These are phyloP conservation scores for Phytopythium sindhum DNA, from an alignment of 352 stramenopile species.

Conservation along the genomic window DNA sequence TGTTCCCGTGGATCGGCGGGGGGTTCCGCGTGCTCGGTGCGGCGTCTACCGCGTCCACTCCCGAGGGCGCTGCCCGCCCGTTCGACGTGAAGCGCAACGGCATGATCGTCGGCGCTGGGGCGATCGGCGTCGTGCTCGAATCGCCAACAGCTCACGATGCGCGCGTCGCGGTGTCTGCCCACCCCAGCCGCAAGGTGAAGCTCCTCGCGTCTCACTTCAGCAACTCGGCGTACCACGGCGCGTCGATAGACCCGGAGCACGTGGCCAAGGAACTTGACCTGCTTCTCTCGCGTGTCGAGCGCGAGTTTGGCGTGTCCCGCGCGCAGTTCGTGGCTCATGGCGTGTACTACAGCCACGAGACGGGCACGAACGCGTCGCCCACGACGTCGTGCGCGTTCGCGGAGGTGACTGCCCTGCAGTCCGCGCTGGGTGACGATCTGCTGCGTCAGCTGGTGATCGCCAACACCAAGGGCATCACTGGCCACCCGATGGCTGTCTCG, in stretches of 20 bases:
- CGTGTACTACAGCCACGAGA: conserved; percentile 98
- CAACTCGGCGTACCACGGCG: conserved; percentile 96
- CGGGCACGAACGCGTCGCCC: conserved; percentile 93
- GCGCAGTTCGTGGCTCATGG: conserved; percentile 89
- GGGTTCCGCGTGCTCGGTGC: conserved; percentile 94
- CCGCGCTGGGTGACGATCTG: conserved; percentile 68
- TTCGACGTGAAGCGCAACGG: conserved; percentile 93
- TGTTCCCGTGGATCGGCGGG: conserved; percentile 93
- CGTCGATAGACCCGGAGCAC: conserved; percentile 91
- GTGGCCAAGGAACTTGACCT: conserved; percentile 90
- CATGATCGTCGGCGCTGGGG: conserved; percentile 93
- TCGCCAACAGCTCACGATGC: conserved; percentile 31
- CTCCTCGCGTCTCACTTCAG: conserved; percentile 93
- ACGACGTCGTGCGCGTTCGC: conserved; percentile 93
- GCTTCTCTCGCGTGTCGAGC: conserved; percentile 88
- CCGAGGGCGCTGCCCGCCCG: conserved; percentile 82
- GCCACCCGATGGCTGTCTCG: conserved; percentile 95
- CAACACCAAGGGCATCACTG: conserved; percentile 95
- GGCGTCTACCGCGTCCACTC: conserved; percentile 77
- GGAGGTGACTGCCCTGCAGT: conserved; percentile 75
- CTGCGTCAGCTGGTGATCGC: conserved; percentile 77
- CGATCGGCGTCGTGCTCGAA: conserved; percentile 80
- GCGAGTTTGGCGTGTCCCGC: conserved; percentile 90
- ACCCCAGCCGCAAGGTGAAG: conserved; percentile 36
- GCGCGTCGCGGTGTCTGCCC: conserved; percentile 1